These are phyloP conservation scores for Euphorbia peplus DNA, from an alignment of 345 rosid species.

Conservation along the genomic window DNA sequence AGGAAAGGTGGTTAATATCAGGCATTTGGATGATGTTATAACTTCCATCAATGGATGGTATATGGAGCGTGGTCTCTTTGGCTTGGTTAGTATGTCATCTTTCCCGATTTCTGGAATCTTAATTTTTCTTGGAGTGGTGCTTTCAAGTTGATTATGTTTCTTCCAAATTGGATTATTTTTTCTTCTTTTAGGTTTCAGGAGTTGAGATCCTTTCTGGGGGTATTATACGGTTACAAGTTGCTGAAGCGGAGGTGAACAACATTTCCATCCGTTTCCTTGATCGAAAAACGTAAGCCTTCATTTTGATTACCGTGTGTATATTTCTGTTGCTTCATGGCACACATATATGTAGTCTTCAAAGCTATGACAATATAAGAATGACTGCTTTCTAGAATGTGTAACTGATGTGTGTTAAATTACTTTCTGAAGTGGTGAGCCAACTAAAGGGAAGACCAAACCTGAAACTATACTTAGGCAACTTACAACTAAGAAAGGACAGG, in stretches of 20 bases:
- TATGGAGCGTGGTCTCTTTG: constrained; percentile 90
- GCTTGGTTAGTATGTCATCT: constrained; percentile 55
- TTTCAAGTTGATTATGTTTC: neutral
- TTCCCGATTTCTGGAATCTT: constrained; percentile 3
- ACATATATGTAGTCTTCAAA: neutral
- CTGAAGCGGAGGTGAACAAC: constrained; percentile 92
- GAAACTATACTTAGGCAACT: constrained; percentile 89
- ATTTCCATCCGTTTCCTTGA: constrained; percentile 83
- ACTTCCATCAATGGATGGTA: constrained; percentile 92
- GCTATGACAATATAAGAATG: neutral
- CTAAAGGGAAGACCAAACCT: constrained; percentile 75
- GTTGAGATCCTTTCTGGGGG: constrained; percentile 95
- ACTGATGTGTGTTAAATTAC: constrained; percentile 18
- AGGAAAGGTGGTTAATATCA: constrained; percentile 88
- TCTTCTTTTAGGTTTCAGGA: constrained; percentile 61
- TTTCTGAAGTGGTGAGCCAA: constrained; percentile 79
- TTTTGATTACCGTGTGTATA: constrained; percentile 2
- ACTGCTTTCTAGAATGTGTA: neutral
- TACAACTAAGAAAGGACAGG: constrained; percentile 98
- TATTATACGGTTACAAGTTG: constrained; percentile 75
- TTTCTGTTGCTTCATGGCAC: neutral
- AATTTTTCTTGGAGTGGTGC: neutral
- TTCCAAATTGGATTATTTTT: neutral
- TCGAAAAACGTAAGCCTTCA: constrained; percentile 74
- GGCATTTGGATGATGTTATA: constrained; percentile 83